Evolutionary conservation across 2,329 filamentous ascomycete species (phyloP), one percentile per base, ranked within the genome.

Genomic region (Diaporthe destruens): DNA sequence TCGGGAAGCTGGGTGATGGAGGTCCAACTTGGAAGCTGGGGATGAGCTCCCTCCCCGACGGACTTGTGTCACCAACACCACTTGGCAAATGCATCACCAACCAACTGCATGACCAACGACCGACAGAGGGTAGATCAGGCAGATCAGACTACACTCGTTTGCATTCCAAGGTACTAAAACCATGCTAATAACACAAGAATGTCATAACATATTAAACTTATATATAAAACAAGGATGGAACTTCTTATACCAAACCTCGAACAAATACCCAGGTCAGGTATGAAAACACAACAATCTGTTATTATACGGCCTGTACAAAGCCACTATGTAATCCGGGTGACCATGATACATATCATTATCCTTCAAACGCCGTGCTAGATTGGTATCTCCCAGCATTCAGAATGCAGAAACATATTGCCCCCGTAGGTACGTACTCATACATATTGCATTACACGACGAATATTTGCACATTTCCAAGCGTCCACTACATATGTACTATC

Each of bases 361-460:
- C 61, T 20, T 25, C 32, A 7, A 66, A 66, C 61, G 61, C 61
- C 61, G 36, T 18, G 61, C 47, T 66, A 66, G n/a, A 66, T 1
- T 66, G 61, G 61, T 66, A 53, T 39, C 61, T 66, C 61, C 61
- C 32, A 53, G 61, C 47, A 53, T 14, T 8, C 32, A 53, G 53
- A 53, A 29, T 29, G 47, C 47, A 66, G n/a, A 36, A 66, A 36
- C 12, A 20, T 2, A n/a, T 34, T 39, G 20, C 7, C 25, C 44
- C 44, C 1, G 32, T 39, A n/a, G 6, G 42, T 51, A 59, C 7
- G 42, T 51, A 59, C 7, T 8, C 39, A 20, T 39, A 56, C 29
- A 51, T 18, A 3, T 51, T 51, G 25, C n/a, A 51, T 47, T 36
- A 51, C 25, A 51, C 5, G 23, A 18, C 20, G 8, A 55, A 18